Base-by-base conservation (phyloP, 2,329 filamentous ascomycete species). In the Colletotrichum camelliae region DNA sequence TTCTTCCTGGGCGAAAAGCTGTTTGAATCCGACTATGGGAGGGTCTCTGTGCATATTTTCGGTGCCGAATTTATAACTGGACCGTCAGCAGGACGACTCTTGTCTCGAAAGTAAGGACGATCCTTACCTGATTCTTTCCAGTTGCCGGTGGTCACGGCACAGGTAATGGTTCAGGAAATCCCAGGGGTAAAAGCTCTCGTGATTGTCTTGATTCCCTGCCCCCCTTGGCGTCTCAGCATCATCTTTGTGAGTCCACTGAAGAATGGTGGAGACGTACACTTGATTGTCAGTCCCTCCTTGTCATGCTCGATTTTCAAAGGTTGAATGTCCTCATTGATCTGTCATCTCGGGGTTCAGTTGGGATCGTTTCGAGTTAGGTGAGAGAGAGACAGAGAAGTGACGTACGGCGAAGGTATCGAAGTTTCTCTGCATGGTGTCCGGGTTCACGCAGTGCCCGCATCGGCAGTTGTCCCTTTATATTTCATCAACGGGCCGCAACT, bases 101-200 rank as follows among this genome's bases (percentile, higher is more conserved):
- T 18, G 8, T 13, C 58, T 24, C 8, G 10, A 21, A 37, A 6
- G 33, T 18, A 10, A 18, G 64, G 70, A 67, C 13, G 35, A 24
- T 4, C n/a, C 84, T 74, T 78, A 85, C 82, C 81, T 79, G 57
- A 84, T 80, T 60, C 76, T 72, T 79, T 88, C 85, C 55, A 82
- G 73, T 31, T 78, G 60, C 64, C 84, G 82, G 29, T 81, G 76
- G 74, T 84, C 78, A 35, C 82, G 78, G 61, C 81, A 79, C 21
- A 85, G 80, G 80, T 92, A 88, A 67, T 83, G 84, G 72, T 86
- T 79, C 73, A 95, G 86, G 87, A 94, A 95, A 4, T 88, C 83
- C 88, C 90, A 93, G 1, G 88, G 82, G 81, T 96, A 97, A 29
- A 87, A 84, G 83, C 94, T 96, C 60, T 87, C 81, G 82, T 98